Conservation (phyloP, 768 basidiomycete species). For the Guyanaporus albipodus region DNA sequence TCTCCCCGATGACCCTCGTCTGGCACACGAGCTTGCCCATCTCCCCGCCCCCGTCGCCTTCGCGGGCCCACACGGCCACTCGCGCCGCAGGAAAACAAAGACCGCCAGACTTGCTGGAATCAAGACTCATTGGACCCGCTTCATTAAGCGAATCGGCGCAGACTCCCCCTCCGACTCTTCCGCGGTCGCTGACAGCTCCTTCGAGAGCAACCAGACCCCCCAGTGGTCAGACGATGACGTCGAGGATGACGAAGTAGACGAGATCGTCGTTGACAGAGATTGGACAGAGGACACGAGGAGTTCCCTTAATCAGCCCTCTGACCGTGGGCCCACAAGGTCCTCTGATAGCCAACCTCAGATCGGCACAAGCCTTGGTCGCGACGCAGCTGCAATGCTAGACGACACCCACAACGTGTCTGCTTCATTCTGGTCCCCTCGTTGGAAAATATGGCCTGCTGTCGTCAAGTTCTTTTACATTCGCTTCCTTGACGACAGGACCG, state of each 20-base stretch:
- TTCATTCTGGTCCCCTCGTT: constrained; percentile 46
- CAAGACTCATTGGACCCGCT: constrained; percentile 44
- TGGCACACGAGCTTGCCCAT: constrained; percentile 13
- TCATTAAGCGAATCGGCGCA: constrained; percentile 53
- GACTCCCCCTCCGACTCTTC: constrained; percentile 58
- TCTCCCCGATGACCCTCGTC: background rate
- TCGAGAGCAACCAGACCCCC: constrained; percentile 36
- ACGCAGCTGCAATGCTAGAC: constrained; percentile 33
- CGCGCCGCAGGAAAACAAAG: constrained; percentile 32
- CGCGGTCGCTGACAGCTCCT: constrained; percentile 44
- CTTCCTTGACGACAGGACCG: constrained; percentile 58
- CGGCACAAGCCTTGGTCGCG: constrained; percentile 36
- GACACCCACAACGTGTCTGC: constrained; percentile 33
- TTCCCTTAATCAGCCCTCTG: constrained; percentile 50
- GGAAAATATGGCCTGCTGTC: constrained; percentile 53
- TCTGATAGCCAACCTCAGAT: constrained; percentile 38
- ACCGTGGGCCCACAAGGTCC: constrained; percentile 47
- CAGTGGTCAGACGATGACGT: constrained; percentile 29
- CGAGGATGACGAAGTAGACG: constrained; percentile 49
- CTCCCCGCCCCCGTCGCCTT: constrained; percentile 45
- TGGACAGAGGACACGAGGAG: constrained; percentile 62
- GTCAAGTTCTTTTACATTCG: constrained; percentile 56
- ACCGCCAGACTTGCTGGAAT: constrained; percentile 38
- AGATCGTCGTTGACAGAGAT: constrained; percentile 71
- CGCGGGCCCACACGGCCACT: constrained; percentile 17